These are phyloP conservation scores for Cardamine chenopodiifolia DNA, from an alignment of 345 rosid species.

Conservation along the genomic window DNA sequence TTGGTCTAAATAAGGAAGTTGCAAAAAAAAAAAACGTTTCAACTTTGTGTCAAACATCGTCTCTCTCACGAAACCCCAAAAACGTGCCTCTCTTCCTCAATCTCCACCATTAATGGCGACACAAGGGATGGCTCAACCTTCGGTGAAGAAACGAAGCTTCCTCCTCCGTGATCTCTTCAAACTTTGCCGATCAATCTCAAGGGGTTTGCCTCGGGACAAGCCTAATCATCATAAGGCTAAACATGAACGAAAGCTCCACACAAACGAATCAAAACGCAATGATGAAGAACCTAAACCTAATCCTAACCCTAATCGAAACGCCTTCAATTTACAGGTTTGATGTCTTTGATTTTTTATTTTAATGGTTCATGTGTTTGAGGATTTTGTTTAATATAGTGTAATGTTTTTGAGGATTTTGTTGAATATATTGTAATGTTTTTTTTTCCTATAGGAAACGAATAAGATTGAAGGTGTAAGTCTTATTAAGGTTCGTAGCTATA, in stretches of 20 bases:
- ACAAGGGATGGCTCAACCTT: slow-evolving; percentile 35
- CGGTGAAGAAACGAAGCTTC: slow-evolving; percentile 43
- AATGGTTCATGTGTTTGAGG: neutral
- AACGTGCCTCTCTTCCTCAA: slow-evolving; percentile 6
- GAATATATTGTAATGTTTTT: neutral
- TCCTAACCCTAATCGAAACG: neutral
- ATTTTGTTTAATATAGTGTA: neutral
- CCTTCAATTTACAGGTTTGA: slow-evolving; percentile 1
- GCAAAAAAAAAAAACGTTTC: neutral
- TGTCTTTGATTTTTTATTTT: neutral
- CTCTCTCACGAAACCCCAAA: neutral
- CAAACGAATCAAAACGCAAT: slow-evolving; percentile 11
- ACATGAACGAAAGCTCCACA: slow-evolving; percentile 11
- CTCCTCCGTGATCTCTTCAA: slow-evolving; percentile 36
- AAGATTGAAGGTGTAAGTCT: slow-evolving; percentile 38
- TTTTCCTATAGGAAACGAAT: slow-evolving; percentile 19
- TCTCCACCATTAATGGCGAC: slow-evolving; percentile 39
- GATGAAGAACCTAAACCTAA: slow-evolving; percentile 12
- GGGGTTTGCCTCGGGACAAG: slow-evolving; percentile 42
- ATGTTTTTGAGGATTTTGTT: neutral
- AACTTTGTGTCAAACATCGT: slow-evolving; percentile 8
- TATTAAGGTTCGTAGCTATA: slow-evolving; percentile 45
- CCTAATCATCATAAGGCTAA: slow-evolving; percentile 11
- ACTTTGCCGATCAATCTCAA: slow-evolving; percentile 42
- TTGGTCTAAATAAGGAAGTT: slow-evolving; percentile 25